A percentile compares a stretch with the other conserved stretches of the same genome.
Conservation (phyloP, 108 stramenopile genomes). For the Cyclotella atomus region DNA sequence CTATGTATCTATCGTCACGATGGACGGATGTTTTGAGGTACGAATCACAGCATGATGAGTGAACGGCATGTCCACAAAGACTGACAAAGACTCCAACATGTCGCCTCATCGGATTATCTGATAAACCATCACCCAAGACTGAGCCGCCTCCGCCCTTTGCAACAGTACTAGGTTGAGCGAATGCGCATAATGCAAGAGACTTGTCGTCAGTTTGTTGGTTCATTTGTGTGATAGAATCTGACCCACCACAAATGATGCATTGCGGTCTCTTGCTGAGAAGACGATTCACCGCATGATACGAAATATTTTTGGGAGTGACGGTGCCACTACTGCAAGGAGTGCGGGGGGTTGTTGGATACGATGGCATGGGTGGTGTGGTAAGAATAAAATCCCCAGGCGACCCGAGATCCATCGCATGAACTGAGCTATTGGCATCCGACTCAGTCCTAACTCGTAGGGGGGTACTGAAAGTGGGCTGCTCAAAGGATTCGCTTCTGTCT, state of each 20-base stretch:
- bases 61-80: slow-evolving; percentile 90
- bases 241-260: slow-evolving; percentile 83
- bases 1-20: slow-evolving; percentile 61
- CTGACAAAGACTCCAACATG: slow-evolving; percentile 81
- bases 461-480: slow-evolving; percentile 17
- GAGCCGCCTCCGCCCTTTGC: slow-evolving; percentile 78
- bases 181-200: slow-evolving; percentile 83
- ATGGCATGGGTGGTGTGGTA: slow-evolving; percentile 23
- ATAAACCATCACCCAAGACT: slow-evolving; percentile 13
- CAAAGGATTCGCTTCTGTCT: slow-evolving; percentile 30
- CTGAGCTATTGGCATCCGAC: background rate
- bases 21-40: slow-evolving; percentile 75
- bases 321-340: slow-evolving; percentile 10
- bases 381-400: slow-evolving; percentile 29
- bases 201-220: slow-evolving; percentile 47
- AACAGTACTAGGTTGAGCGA: slow-evolving; percentile 81
- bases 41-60: slow-evolving; percentile 83
- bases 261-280: slow-evolving; percentile 66
- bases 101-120: slow-evolving; percentile 40
- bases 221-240: slow-evolving; percentile 38
- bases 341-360: slow-evolving; percentile 39
- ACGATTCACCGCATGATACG: slow-evolving; percentile 24
- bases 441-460: slow-evolving; percentile 26
- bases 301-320: slow-evolving; percentile 16
- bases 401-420: slow-evolving; percentile 31